Conservation (phyloP, 106 monocot genomes). For the Hemerocallis citrina region DNA sequence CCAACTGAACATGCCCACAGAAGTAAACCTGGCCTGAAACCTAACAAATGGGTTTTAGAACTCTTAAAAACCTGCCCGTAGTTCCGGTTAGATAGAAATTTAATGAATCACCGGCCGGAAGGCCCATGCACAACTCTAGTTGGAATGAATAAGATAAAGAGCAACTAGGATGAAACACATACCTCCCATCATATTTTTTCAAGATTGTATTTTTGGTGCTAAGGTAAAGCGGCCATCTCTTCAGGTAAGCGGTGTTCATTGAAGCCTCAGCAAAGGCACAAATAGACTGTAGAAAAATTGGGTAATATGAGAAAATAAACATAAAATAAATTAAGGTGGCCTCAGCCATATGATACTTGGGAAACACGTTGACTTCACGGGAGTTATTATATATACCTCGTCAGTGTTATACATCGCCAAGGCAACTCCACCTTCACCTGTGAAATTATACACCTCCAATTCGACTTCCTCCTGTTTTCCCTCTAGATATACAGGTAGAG, state of each 20-base stretch:
- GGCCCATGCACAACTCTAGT: not conserved
- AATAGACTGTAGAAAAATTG: conserved; percentile 51
- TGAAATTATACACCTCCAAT: conserved; percentile 81
- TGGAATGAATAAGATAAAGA: not conserved
- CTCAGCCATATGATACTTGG: not conserved
- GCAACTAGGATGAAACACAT: not conserved
- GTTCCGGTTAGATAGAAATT: too few species aligned
- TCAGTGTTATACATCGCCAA: conserved; percentile 97
- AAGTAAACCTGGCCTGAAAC: too few species aligned
- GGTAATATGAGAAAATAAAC: not conserved
- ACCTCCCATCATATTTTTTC: conserved; percentile 99
- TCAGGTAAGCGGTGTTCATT: conserved; percentile 84
- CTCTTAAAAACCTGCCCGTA: too few species aligned
- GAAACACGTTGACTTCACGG: not conserved
- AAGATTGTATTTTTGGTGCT: conserved; percentile 98
- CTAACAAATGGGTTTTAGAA: too few species aligned
- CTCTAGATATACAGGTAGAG: conserved; percentile 34
- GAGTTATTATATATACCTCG: conserved; percentile 50
- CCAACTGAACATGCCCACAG: too few species aligned
- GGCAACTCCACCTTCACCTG: conserved; percentile 84
- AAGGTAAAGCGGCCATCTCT: conserved; percentile 94
- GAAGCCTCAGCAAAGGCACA: conserved; percentile 91
- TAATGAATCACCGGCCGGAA: too few species aligned
- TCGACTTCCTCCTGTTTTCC: conserved; percentile 70
- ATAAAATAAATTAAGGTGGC: not conserved